Base-by-base conservation (phyloP, 352 stramenopile species). In the Globisporangium megalacanthum region DNA sequence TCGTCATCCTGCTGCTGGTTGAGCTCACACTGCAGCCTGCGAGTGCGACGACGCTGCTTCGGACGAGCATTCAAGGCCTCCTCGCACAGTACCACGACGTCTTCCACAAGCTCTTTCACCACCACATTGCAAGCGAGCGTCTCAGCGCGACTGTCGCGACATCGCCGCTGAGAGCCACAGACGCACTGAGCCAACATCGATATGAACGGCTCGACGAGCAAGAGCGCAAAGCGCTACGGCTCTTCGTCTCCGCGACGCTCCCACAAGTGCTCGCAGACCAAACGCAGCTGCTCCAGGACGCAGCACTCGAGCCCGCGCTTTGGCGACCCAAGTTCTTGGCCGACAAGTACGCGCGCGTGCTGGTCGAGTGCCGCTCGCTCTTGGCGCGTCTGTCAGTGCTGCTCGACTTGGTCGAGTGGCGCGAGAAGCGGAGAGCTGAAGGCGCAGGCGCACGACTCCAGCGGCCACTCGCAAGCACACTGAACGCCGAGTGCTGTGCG, bases 51-150 rank as follows among this genome's bases (percentile, higher is more conserved):
- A 72, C 66, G 49, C 48, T 93, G 19, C 55, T 93, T 35, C 79
- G 83, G 31, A 64, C 72, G 36, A 93, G 86, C 68, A 88, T 93
- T 46, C 73, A 89, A 33, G 64, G 92, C 45, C 85, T 81, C 11
- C 66, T 94, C 2, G 67, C 76, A 46, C 33, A 80, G 25, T 70
- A 88, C 25, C 70, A 89, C 39, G 73, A 79, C 37, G 70, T 68
- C 14, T 94, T 91, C 45, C 65, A 74, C 36, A 69, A 74, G 42
- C 52, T 94, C 6, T 89, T 94, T 20, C 73, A 75, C 0, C 79
- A 94, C 56, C 83, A 91, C 47, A 72, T 91, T 56, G 66, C 54
- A 64, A 20, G 69, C 22, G 66, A 86, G 14, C 35, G 35, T 39
- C 35, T 39, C 35, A 13, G 35, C 35, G 35, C 35, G 6, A 39